phyloP scores from a whole-genome alignment of 2,329 filamentous ascomycete species.

The Stagonosporopsis chrysanthemi region DNA sequence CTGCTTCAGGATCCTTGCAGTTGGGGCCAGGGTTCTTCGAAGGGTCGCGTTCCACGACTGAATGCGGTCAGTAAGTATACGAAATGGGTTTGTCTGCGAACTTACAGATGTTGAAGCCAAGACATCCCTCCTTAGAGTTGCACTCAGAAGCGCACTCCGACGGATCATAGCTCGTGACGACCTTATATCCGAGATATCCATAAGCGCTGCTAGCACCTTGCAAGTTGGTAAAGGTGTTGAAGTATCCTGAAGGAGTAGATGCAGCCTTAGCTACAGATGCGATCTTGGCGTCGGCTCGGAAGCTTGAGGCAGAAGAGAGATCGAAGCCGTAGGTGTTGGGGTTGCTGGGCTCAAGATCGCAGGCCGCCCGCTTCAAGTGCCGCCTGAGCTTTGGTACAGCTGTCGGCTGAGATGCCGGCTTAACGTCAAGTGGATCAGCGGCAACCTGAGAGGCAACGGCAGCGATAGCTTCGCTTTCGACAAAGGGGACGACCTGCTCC shows the following conservation, averaged over 20 bases:
- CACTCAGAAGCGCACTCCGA: background rate
- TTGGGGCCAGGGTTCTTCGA: background rate
- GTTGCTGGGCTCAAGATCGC: constrained; percentile 2
- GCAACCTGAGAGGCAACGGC: background rate
- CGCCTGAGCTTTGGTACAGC: background rate
- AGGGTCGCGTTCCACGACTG: constrained; percentile 9
- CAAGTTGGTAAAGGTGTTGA: constrained; percentile 1
- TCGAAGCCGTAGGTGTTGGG: constrained; percentile 3
- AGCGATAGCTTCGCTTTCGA: background rate
- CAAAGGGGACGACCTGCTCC: constrained; percentile 1
- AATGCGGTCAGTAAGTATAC: background rate
- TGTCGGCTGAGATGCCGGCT: constrained; percentile 2
- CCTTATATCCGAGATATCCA: constrained; percentile 3
- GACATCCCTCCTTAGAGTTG: background rate
- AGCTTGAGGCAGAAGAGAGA: constrained; percentile 1
- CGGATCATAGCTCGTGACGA: background rate
- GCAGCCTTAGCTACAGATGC: background rate
- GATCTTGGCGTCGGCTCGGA: constrained; percentile 1
- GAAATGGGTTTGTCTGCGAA: background rate
- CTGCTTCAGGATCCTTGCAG: constrained; percentile 5
- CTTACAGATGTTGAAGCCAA: constrained; percentile 10
- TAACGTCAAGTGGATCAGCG: constrained; percentile 2
- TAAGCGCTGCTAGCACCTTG: background rate
- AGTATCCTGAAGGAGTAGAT: constrained; percentile 2
- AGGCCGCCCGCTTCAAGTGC: constrained; percentile 5